Evolutionary conservation across 495 filamentous ascomycete genomes (phyloP), one percentile per base, ranked within the genome.

Genomic region (Corynascus novoguineensis): DNA sequence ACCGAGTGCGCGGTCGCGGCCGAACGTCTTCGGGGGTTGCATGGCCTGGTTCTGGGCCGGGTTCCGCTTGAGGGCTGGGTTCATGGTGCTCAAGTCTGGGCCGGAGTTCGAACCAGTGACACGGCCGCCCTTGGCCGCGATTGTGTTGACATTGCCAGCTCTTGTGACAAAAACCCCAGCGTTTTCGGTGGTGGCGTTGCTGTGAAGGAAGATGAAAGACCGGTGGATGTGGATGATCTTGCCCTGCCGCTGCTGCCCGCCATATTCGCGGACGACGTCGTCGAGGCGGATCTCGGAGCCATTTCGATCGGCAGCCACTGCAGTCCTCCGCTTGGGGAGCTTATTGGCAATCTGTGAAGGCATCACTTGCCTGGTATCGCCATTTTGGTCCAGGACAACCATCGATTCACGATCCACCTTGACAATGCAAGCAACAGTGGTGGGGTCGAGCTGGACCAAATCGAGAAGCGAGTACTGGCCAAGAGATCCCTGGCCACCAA

Each of bases 361-460:
- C 68, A 96, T 82, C 12, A 97, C 77, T 53, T 86, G 86, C 46
- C 90, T 85, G 17, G 81, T 81, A 47, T 89, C 87, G 49, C 88
- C 88, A 57, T 95, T 87, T 69, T 97, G 93, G 66, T 97, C 92
- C 11, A 99, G 71, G 3, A 97, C 86, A 15, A 87, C 87, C 42
- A 99, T 71, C 6, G 90, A 89, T 68, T 97, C 93, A 31, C 92
- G 86, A 63, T 97, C 93, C 22, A 97, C 90, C 71, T 96, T 96
- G 73, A 95, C 84, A 40, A 97, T 84, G 67, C 89, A 95, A 41
- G 84, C 93, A 29, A 97, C 93, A 4, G 92, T 97, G 17, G 89
- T 81, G 40, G 89, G 81, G 71, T 97, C 95, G 57, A 99, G 82
- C 72, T 97, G 92, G 19, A 97, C 90, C 24, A 99, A 78, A 71